Conservation (phyloP, 129 eudicot species). For the Chrysanthemum seticuspe region DNA sequence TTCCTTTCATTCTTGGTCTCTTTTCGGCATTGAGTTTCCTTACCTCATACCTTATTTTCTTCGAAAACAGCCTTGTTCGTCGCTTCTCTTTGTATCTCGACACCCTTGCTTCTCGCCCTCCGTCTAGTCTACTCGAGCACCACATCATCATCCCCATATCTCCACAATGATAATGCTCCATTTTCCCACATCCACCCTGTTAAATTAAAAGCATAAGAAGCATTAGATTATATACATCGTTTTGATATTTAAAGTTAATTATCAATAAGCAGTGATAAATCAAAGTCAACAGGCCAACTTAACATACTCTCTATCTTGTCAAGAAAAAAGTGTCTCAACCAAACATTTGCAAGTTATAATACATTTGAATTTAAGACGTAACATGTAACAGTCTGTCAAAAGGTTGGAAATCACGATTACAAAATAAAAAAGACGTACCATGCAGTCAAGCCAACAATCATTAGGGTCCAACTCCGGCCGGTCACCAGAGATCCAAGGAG, state of each 20-base stretch:
- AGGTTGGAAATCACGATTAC: too few relatives aligned
- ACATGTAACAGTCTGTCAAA: too few relatives aligned
- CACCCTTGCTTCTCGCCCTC: conserved; percentile 66
- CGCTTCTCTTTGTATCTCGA: conserved; percentile 70
- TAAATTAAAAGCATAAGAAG: background rate
- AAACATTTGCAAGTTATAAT: too few relatives aligned
- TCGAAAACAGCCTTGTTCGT: conserved; percentile 59
- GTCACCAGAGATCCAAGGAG: conserved; percentile 67
- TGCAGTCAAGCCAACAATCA: conserved; percentile 50
- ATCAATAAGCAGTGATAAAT: background rate
- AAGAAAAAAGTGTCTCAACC: too few relatives aligned
- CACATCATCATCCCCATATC: conserved; percentile 25
- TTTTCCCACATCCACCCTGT: conserved; percentile 43
- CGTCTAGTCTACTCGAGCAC: conserved; percentile 24
- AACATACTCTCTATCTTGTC: too few relatives aligned
- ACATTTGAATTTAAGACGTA: too few relatives aligned
- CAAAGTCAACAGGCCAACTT: background rate
- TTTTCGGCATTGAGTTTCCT: conserved; percentile 68
- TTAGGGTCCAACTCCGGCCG: conserved; percentile 50
- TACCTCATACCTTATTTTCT: conserved; percentile 75
- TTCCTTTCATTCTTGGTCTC: conserved; percentile 69
- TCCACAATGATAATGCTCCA: conserved; percentile 30
- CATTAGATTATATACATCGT: background rate
- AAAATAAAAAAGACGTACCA: conserved; percentile 26
- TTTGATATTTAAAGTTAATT: too few relatives aligned